These are phyloP conservation scores for Picea mariana DNA, from an alignment of 83 land plant species.

Conservation along the genomic window DNA sequence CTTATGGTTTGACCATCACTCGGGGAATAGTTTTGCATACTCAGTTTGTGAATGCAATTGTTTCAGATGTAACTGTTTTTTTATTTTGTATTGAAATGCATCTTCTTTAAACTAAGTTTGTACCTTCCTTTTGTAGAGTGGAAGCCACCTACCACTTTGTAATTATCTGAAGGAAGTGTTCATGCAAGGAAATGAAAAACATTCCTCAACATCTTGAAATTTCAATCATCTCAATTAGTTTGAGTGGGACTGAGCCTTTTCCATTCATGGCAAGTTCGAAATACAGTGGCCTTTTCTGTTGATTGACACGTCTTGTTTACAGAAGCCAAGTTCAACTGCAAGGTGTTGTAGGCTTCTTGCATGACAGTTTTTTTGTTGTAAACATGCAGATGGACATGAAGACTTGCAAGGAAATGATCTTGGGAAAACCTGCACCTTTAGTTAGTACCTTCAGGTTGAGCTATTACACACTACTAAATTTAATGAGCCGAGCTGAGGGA, in stretches of 20 bases:
- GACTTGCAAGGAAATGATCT: conserved; percentile 76
- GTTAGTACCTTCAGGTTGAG: conserved; percentile 91
- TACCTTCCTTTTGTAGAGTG: background rate
- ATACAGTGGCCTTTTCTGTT: background rate
- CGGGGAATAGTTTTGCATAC: background rate
- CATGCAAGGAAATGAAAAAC: background rate
- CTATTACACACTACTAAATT: conserved; percentile 80
- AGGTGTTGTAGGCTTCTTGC: background rate
- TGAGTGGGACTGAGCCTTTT: too few relatives aligned
- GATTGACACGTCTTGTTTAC: background rate
- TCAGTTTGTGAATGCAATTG: background rate
- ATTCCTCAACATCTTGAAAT: background rate
- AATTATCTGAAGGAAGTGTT: background rate
- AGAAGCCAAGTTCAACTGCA: background rate
- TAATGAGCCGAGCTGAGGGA: conserved; percentile 92
- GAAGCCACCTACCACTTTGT: background rate
- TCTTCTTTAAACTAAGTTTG: background rate
- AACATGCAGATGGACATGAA: conserved; percentile 81
- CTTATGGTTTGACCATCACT: background rate
- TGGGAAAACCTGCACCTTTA: conserved; percentile 91
- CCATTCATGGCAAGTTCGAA: too few relatives aligned
- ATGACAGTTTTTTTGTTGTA: background rate
- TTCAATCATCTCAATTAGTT: background rate
- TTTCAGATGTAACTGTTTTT: background rate
- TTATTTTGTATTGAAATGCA: background rate